Evolutionary conservation across 495 filamentous ascomycete genomes (phyloP), one percentile per base, ranked within the genome.

Genomic region (Daldinia concentrica): DNA sequence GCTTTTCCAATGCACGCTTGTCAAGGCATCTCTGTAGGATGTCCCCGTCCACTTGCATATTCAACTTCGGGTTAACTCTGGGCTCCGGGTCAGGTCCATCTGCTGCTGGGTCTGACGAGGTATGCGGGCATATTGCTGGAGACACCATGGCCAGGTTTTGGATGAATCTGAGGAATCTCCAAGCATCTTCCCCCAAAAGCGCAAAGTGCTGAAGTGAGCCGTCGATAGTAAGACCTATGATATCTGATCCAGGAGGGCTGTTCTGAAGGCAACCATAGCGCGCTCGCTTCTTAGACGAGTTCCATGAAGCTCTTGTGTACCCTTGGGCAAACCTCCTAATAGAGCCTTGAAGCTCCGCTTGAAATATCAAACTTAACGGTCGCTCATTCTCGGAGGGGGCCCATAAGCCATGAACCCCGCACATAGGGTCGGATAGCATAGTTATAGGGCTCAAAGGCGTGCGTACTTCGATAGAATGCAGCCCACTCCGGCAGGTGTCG

Each of bases 31-130:
- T 81, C 58, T 76, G 77, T 43, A 94, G 76, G 17, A 92, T 83
- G 68, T 92, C 90, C 0, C 91, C 91, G 68, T 94, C 86, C 7
- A 94, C 79, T 27, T 92, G 90, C 84, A 86, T 88, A 45, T 82
- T 81, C 24, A 74, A 66, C 43, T 76, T 81, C 5, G 64, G 72
- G 19, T 66, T 69, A n/a, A 60, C 7, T 29, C 24, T 50, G 14
- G 79, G 79, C 57, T 82, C 79, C 0, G 67, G 63, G 9, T 76
- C 68, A 24, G 57, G 58, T 9, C 69, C 73, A 37, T 78, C 43
- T 17, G 58, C 30, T 64, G 22, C 36, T 72, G 52, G 12, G 54
- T 72, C 52, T 68, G 68, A n/a, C 66, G 69, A 43, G 43, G 74
- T 34, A 78, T 50, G 62, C 11, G 59, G 63, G 30, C 55, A 64